Evolutionary conservation across 371 early-diverging fungal genomes (phyloP).

Genomic region (Haplosporangium sp.): DNA sequence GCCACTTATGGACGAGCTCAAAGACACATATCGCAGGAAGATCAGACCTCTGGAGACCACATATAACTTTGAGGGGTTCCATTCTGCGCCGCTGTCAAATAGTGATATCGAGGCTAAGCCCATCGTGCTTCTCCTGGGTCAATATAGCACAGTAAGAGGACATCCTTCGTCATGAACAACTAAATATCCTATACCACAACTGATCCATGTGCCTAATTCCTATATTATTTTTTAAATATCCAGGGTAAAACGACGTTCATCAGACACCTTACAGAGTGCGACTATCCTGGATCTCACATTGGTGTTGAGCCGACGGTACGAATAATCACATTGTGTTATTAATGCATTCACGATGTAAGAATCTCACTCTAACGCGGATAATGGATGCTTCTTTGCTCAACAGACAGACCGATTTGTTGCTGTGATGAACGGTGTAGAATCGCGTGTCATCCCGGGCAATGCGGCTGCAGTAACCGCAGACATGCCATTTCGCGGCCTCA

Average conservation of each 20-base stretch:
- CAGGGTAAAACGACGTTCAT: slow-evolving; percentile 89
- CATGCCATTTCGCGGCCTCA: slow-evolving; percentile 82
- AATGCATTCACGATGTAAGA: neutral
- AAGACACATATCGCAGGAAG: slow-evolving; percentile 76
- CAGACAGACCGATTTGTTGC: slow-evolving; percentile 88
- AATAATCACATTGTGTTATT: neutral
- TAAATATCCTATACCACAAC: too few species aligned
- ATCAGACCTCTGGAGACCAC: slow-evolving; percentile 79
- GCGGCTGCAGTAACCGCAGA: slow-evolving; percentile 88
- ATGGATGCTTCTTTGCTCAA: slow-evolving; percentile 17
- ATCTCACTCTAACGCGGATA: too few species aligned
- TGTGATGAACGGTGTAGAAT: slow-evolving; percentile 81
- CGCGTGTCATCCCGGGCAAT: slow-evolving; percentile 87
- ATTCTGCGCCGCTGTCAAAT: slow-evolving; percentile 81
- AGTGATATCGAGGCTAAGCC: slow-evolving; percentile 88
- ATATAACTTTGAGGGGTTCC: slow-evolving; percentile 85
- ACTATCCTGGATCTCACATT: slow-evolving; percentile 87
- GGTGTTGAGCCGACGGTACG: slow-evolving; percentile 85
- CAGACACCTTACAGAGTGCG: slow-evolving; percentile 80
- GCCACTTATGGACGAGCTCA: slow-evolving; percentile 73
- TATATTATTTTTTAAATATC: neutral
- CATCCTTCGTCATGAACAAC: neutral
- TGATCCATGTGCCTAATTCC: neutral
- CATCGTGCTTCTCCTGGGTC: slow-evolving; percentile 84
- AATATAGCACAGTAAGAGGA: slow-evolving; percentile 78